These are phyloP conservation scores for Cavenderia fasciculata DNA, from an alignment of 78 protist genomes.

Conservation along the genomic window DNA sequence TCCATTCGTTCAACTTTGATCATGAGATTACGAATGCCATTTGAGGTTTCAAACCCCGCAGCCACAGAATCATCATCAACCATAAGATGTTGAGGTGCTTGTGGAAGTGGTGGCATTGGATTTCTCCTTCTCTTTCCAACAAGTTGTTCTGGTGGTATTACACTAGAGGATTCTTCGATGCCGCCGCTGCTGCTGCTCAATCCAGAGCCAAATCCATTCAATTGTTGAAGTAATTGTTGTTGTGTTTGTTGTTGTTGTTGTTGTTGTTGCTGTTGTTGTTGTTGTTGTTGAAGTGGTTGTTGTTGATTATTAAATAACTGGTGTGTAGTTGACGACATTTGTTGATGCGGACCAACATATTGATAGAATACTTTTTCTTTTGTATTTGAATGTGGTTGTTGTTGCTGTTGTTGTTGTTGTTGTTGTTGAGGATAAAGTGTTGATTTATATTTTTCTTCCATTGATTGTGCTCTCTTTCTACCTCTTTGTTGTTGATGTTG, in stretches of 20 bases:
- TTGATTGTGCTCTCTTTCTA: slow-evolving; percentile 35
- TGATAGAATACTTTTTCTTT: neutral
- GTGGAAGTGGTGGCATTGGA: neutral
- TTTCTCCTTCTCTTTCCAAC: slow-evolving; percentile 25
- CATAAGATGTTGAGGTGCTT: neutral
- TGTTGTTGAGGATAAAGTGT: neutral
- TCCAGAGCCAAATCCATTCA: neutral
- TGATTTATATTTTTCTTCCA: slow-evolving; percentile 19
- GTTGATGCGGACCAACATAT: neutral
- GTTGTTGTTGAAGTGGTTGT: neutral
- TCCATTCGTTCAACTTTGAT: slow-evolving; percentile 61
- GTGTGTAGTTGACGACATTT: neutral
- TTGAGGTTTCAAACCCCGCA: neutral
- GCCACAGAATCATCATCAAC: neutral
- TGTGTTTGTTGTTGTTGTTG: neutral
- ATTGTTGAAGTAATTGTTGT: neutral
- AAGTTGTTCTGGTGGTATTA: too few species aligned
- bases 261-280: neutral
- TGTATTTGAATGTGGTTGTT: neutral
- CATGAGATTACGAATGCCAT: neutral
- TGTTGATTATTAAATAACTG: neutral
- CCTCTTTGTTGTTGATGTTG: slow-evolving; percentile 29
- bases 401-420: slow-evolving; percentile 7
- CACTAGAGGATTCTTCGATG: neutral
- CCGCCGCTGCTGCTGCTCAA: neutral